A percentile compares a stretch with the other conserved stretches of the same genome.
phyloP scores from a whole-genome alignment of 768 basidiomycete species.

The Ramaria sp. region DNA sequence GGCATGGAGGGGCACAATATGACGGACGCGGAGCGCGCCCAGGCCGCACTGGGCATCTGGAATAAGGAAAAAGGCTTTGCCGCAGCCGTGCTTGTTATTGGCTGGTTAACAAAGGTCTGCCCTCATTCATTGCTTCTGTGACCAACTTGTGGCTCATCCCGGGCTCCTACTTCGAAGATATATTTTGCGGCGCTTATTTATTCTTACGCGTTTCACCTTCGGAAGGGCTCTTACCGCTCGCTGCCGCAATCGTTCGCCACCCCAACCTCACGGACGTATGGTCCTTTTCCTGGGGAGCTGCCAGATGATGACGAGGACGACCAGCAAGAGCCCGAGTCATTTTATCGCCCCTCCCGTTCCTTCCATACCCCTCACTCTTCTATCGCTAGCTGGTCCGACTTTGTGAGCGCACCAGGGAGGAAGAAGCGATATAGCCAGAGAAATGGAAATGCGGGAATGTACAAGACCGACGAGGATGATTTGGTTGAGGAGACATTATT shows the following conservation, averaged over 20 bases:
- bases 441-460: constrained; percentile 11
- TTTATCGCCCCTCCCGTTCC: constrained; percentile 53
- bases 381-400: constrained; percentile 50
- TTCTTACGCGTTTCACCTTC: constrained; percentile 87
- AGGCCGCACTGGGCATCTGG: constrained; percentile 79
- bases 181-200: constrained; percentile 88
- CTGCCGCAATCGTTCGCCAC: constrained; percentile 46
- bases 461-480: constrained; percentile 29
- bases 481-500: constrained; percentile 43
- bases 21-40: constrained; percentile 53
- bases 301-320: constrained; percentile 31
- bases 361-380: constrained; percentile 29
- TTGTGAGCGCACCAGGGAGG: constrained; percentile 43
- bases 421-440: constrained; percentile 15
- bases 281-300: constrained; percentile 19
- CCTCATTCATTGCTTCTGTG: not conserved
- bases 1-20: constrained; percentile 37
- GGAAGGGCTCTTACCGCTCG: constrained; percentile 80
- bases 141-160: not conserved
- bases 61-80: constrained; percentile 80
- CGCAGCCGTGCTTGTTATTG: constrained; percentile 59
- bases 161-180: constrained; percentile 39
- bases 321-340: constrained; percentile 48
- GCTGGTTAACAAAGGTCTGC: constrained; percentile 84
- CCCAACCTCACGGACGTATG: constrained; percentile 16